Base-by-base conservation (phyloP, 805 yeast genomes). In the Candida insectorum region DNA sequence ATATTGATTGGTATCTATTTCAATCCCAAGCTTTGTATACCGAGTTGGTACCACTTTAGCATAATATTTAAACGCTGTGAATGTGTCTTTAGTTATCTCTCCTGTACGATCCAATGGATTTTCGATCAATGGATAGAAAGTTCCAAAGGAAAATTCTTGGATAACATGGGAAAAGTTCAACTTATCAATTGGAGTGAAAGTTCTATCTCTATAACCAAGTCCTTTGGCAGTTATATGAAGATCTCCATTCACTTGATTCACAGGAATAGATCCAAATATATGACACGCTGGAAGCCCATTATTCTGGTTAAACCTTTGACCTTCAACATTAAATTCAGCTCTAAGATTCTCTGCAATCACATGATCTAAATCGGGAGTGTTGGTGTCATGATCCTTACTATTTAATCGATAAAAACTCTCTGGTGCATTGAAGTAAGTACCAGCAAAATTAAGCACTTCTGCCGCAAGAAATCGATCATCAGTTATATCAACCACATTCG, bases 81-180 rank as follows among this genome's bases (percentile, higher is more conserved):
- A 39, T 15, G 69, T 62, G 2, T 72, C 66, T 0, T 65, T 62
- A 2, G 87, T 71, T 12, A 58, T 54, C 44, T 80, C 75, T 1
- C 77, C 82, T 0, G 91, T 81, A 29, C 69, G 69, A 56, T 93
- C 97, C 43, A 93, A 69, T n/a, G 96, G 95, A 52, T 91, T 91
- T 46, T 81, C 72, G 42, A 89, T 69, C 47, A 75, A 82, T 3
- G 98, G 97, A 51, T 78, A 88, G 57, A 83, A 88, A 23, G 78
- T 85, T 10, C 98, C 98, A 60, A 81, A 91, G 8, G 97, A 87
- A 42, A 88, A 76, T 56, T 91, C 97, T 39, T 76, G 75, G 39
- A 93, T 81, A 4, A 77, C 77, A 58, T 93, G 98, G 1, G 95
- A 74, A 53, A 91, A 83, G 51, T 91, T 85, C 38, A 85, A 60